Percentiles rank a stretch among this genome's conserved stretches.
These are phyloP conservation scores for Penicillium freii DNA, from an alignment of 2,329 filamentous ascomycete genomes.

Conservation along the genomic window DNA sequence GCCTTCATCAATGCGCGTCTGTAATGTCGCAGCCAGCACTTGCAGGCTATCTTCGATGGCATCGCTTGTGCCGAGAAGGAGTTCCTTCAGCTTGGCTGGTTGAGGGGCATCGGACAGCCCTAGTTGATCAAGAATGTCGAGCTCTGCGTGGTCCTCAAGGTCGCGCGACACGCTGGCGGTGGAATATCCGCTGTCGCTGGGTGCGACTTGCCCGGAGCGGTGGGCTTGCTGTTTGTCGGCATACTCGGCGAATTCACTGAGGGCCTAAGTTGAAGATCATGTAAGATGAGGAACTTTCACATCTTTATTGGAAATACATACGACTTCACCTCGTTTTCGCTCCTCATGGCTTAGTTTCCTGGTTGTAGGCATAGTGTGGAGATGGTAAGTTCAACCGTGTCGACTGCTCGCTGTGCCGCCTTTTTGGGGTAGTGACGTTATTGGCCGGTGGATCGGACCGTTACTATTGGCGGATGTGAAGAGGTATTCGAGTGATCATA, in stretches of 20 bases:
- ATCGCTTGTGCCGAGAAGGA: constrained; percentile 60
- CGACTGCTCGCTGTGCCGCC: constrained; percentile 8
- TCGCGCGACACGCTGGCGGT: constrained; percentile 35
- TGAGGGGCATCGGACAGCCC: constrained; percentile 69
- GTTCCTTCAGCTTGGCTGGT: constrained; percentile 66
- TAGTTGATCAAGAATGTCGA: constrained; percentile 82
- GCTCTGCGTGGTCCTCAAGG: constrained; percentile 74
- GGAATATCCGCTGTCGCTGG: constrained; percentile 44
- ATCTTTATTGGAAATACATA: constrained; percentile 43
- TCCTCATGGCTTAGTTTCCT: constrained; percentile 69
- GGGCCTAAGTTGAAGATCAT: constrained; percentile 53
- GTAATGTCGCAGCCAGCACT: constrained; percentile 64
- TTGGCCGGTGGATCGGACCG: constrained; percentile 28
- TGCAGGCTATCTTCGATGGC: constrained; percentile 59
- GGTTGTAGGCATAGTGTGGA: constrained; percentile 35
- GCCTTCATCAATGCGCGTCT: constrained; percentile 72
- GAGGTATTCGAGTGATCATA: constrained; percentile 48
- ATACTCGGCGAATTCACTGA: constrained; percentile 96
- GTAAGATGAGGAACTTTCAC: constrained; percentile 7
- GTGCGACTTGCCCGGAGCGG: constrained; percentile 37
- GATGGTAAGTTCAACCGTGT: constrained; percentile 7
- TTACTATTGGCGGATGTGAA: constrained; percentile 34
- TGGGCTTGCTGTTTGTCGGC: constrained; percentile 86
- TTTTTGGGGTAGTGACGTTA: constrained; percentile 22
- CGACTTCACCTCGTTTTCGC: constrained; percentile 81